A percentile compares a stretch with the other conserved stretches of the same genome.
Evolutionary conservation across 805 yeast genomes (phyloP).

Genomic region (Cyberlindnera mrakii): DNA sequence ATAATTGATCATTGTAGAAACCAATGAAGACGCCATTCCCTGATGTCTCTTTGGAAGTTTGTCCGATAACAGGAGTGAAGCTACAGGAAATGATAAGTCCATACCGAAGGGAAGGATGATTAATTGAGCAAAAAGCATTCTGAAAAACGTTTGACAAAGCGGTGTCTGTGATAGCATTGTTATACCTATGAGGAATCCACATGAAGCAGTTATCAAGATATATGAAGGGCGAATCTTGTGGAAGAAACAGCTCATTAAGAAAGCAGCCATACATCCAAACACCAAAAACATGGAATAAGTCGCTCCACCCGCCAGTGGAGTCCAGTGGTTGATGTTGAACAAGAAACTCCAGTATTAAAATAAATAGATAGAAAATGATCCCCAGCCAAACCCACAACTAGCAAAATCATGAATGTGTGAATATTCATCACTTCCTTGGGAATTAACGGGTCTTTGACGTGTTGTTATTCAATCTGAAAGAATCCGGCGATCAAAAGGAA

Average conservation of each 20-base stretch:
- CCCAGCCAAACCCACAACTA: slow-evolving; percentile 62
- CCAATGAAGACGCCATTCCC: slow-evolving; percentile 74
- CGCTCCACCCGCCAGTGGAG: slow-evolving; percentile 41
- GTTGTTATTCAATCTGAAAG: slow-evolving; percentile 40
- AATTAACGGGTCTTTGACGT: slow-evolving; percentile 42
- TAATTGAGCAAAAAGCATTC: slow-evolving; percentile 49
- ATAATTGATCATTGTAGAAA: slow-evolving; percentile 65
- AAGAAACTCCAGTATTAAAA: slow-evolving; percentile 52
- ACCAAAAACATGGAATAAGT: slow-evolving; percentile 41
- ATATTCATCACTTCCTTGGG: slow-evolving; percentile 43
- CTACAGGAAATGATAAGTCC: slow-evolving; percentile 76
- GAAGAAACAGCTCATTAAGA: slow-evolving; percentile 43
- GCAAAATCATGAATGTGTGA: slow-evolving; percentile 42
- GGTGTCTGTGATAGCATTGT: slow-evolving; percentile 52
- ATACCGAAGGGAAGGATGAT: slow-evolving; percentile 61
- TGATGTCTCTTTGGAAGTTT: slow-evolving; percentile 57
- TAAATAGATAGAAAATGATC: slow-evolving; percentile 68
- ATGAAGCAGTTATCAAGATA: slow-evolving; percentile 43
- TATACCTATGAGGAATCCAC: slow-evolving; percentile 50
- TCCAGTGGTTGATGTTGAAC: slow-evolving; percentile 41
- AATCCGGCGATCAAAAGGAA: slow-evolving; percentile 37
- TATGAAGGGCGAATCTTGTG: slow-evolving; percentile 41
- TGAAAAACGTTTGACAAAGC: slow-evolving; percentile 52
- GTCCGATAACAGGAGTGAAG: slow-evolving; percentile 56
- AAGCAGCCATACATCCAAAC: slow-evolving; percentile 51